Percentiles rank a stretch among this genome's conserved stretches.
Conservation (phyloP, 176 grass and related monocot genomes). For the Oryza rufipogon region DNA sequence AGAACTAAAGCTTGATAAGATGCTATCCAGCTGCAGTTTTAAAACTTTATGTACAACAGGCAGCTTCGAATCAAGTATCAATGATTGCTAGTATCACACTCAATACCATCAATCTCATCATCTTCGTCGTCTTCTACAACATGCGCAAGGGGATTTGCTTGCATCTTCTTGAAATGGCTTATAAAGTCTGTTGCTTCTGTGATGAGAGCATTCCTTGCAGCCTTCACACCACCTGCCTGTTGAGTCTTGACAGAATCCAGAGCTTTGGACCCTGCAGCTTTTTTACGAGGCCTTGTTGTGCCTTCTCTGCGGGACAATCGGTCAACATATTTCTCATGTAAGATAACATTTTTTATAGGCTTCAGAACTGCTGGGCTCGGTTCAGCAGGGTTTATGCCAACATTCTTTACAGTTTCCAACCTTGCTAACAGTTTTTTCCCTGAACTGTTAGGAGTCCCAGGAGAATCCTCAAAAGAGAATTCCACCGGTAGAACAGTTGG, state of each 20-base stretch:
- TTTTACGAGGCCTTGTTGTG: conserved; percentile 45
- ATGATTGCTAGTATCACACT: conserved; percentile 34
- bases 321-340: conserved; percentile 90
- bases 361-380: conserved; percentile 69
- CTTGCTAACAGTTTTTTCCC: conserved; percentile 43
- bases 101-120: conserved; percentile 35
- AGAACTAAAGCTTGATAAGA: neutral
- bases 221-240: conserved; percentile 48
- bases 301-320: conserved; percentile 70
- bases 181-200: conserved; percentile 77
- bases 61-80: conserved; percentile 11
- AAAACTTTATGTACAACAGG: neutral
- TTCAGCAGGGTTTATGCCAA: conserved; percentile 4
- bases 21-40: neutral
- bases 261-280: conserved; percentile 30
- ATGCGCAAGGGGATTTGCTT: conserved; percentile 58
- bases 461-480: conserved; percentile 47
- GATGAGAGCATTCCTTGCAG: conserved; percentile 65
- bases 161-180: conserved; percentile 59
- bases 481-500: conserved; percentile 43
- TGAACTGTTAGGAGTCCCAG: conserved; percentile 46
- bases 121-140: conserved; percentile 47
- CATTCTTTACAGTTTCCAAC: conserved; percentile 38
- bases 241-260: conserved; percentile 14
- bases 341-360: conserved; percentile 63